A percentile compares a stretch with the other conserved stretches of the same genome.
Conservation (phyloP, 164 flowering plant genomes). For the Dillenia suffruticosa region DNA sequence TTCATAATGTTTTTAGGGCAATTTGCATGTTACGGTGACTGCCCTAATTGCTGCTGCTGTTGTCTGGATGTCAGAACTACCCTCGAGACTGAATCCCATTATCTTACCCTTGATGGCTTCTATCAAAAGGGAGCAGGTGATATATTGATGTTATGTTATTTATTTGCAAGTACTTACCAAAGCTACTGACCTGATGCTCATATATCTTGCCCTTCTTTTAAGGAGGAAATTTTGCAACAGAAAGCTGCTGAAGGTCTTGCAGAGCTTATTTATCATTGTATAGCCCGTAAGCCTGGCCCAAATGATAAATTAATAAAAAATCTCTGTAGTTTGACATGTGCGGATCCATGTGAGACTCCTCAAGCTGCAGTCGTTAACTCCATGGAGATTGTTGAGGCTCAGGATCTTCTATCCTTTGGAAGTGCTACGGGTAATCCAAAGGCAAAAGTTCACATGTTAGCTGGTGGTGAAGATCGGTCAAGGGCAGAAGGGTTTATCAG, state of each 20-base stretch:
- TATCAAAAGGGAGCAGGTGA: slow-evolving; percentile 90
- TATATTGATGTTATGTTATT: neutral
- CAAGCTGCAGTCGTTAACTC: slow-evolving; percentile 71
- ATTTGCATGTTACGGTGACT: slow-evolving; percentile 89
- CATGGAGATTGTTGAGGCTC: slow-evolving; percentile 76
- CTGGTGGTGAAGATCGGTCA: slow-evolving; percentile 83
- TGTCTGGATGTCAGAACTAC: slow-evolving; percentile 94
- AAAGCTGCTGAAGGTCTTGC: slow-evolving; percentile 96
- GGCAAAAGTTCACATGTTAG: slow-evolving; percentile 46
- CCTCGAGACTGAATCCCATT: slow-evolving; percentile 78
- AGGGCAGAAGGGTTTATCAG: slow-evolving; percentile 82
- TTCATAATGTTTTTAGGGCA: slow-evolving; percentile 48
- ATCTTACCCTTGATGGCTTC: slow-evolving; percentile 98
- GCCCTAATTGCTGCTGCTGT: slow-evolving; percentile 88
- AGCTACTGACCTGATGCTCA: no score
- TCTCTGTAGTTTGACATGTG: slow-evolving; percentile 77
- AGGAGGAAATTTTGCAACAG: slow-evolving; percentile 92
- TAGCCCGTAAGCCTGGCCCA: slow-evolving; percentile 77
- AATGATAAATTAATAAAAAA: slow-evolving; percentile 94
- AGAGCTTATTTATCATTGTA: slow-evolving; percentile 78
- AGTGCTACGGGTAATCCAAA: slow-evolving; percentile 44
- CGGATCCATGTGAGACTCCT: slow-evolving; percentile 95
- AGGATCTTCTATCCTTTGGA: slow-evolving; percentile 65
- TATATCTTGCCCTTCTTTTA: slow-evolving; percentile 2
- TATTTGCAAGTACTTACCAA: neutral